Percentiles rank a stretch among this genome's conserved stretches.
Conservation (phyloP, 2,329 filamentous ascomycete species). For the Blumeria hordei region DNA sequence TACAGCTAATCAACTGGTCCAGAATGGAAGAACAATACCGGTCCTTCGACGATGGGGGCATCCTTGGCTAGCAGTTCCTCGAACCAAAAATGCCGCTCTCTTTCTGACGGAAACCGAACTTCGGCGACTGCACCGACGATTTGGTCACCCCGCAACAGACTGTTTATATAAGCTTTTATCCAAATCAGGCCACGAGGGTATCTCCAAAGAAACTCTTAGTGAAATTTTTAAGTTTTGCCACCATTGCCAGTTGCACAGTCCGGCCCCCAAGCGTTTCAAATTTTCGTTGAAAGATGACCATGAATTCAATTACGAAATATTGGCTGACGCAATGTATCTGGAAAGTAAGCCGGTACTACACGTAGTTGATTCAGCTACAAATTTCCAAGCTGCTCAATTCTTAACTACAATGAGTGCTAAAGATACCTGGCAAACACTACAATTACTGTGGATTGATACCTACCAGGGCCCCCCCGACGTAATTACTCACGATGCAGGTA, state of each 20-base stretch:
- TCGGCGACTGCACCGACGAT: too few relatives aligned
- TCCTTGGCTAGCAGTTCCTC: not conserved
- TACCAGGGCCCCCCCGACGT: not conserved
- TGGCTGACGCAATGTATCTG: not conserved
- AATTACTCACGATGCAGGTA: not conserved
- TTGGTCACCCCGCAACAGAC: too few relatives aligned
- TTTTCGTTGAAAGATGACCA: not conserved
- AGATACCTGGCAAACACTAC: not conserved
- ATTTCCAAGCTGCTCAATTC: not conserved
- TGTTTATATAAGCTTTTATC: not conserved
- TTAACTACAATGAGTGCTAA: not conserved
- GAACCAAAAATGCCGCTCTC: not conserved
- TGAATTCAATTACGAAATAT: not conserved
- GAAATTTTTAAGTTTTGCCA: not conserved
- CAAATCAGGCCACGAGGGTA: not conserved
- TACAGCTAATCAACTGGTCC: not conserved
- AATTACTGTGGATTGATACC: not conserved
- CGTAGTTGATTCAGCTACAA: not conserved
- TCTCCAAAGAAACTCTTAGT: not conserved
- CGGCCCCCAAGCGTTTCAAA: not conserved
- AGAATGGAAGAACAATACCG: not conserved
- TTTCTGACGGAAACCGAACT: not conserved
- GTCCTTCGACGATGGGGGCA: not conserved
- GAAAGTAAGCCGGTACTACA: not conserved
- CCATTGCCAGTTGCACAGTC: not conserved